Percentiles rank a stretch among this genome's conserved stretches.
Conservation (phyloP, 2,329 filamentous ascomycete species). For the Diaporthe amygdali region DNA sequence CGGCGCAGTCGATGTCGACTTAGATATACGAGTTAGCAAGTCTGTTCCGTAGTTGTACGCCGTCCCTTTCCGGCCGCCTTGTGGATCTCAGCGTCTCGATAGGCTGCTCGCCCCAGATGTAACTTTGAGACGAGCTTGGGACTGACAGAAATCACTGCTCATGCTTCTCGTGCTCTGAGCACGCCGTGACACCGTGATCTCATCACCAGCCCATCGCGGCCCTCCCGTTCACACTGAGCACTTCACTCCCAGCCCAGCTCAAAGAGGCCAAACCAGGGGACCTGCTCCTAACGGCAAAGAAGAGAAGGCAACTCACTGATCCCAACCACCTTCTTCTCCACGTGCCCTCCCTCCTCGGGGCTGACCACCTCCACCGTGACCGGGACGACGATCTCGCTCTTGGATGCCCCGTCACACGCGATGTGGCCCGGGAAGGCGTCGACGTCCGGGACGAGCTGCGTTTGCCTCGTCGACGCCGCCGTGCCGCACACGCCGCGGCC, state of each 20-base stretch:
- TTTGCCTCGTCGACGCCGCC: slow-evolving; percentile 64
- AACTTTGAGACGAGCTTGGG: not conserved
- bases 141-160: no score
- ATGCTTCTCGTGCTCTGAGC: not conserved
- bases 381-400: slow-evolving; percentile 84
- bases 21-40: not conserved
- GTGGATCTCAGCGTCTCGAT: not conserved
- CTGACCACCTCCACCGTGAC: slow-evolving; percentile 51
- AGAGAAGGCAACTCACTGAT: slow-evolving; percentile 12
- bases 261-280: slow-evolving; percentile 54
- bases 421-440: slow-evolving; percentile 80
- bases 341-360: slow-evolving; percentile 31
- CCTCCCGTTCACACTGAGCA: no score
- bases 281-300: slow-evolving; percentile 34
- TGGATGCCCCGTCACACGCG: slow-evolving; percentile 77
- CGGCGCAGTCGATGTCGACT: slow-evolving; percentile 78
- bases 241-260: no score
- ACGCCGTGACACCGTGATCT: not conserved
- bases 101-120: no score
- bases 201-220: not conserved
- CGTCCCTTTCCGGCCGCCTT: not conserved
- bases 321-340: slow-evolving; percentile 53
- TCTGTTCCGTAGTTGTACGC: not conserved
- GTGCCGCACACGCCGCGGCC: slow-evolving; percentile 77
- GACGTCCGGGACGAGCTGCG: slow-evolving; percentile 74